phyloP scores from a whole-genome alignment of 2,329 filamentous ascomycete genomes.

The Microdochium nivale region DNA sequence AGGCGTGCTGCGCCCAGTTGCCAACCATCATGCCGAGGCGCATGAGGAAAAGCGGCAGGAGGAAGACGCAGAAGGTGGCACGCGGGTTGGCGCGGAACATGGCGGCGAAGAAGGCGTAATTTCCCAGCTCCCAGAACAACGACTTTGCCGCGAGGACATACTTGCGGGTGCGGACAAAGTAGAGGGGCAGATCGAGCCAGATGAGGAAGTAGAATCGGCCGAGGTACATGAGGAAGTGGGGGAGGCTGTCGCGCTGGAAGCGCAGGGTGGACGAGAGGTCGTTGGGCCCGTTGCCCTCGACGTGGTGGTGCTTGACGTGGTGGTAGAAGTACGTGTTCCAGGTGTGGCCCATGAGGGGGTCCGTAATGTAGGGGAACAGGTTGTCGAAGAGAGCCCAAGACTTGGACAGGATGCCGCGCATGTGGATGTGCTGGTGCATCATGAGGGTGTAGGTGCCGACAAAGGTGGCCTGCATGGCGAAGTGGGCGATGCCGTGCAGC shows the following conservation, averaged over 20 bases:
- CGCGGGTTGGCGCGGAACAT: constrained; percentile 41
- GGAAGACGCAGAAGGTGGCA: constrained; percentile 55
- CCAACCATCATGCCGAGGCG: constrained; percentile 69
- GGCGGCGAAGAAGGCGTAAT: constrained; percentile 42
- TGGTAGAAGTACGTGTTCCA: constrained; percentile 84
- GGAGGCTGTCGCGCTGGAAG: constrained; percentile 62
- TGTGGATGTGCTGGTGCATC: constrained; percentile 81
- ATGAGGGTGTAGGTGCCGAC: constrained; percentile 69
- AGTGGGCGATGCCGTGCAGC: constrained; percentile 58
- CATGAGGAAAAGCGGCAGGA: constrained; percentile 59
- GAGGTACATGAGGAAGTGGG: constrained; percentile 63
- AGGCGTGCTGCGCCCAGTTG: constrained; percentile 79
- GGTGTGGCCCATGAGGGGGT: constrained; percentile 73
- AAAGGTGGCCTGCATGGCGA: constrained; percentile 57
- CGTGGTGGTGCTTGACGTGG: constrained; percentile 79
- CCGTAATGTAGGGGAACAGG: constrained; percentile 63
- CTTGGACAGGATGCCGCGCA: constrained; percentile 57
- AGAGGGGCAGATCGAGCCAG: constrained; percentile 67
- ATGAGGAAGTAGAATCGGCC: constrained; percentile 65
- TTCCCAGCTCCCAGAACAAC: constrained; percentile 51
- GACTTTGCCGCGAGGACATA: constrained; percentile 42
- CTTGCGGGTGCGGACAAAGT: constrained; percentile 61
- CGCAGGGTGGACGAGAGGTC: constrained; percentile 70
- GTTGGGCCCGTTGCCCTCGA: constrained; percentile 70
- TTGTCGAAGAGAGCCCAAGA: constrained; percentile 48